phyloP scores from a whole-genome alignment of 108 stramenopile genomes.

The Nitzschia palea region DNA sequence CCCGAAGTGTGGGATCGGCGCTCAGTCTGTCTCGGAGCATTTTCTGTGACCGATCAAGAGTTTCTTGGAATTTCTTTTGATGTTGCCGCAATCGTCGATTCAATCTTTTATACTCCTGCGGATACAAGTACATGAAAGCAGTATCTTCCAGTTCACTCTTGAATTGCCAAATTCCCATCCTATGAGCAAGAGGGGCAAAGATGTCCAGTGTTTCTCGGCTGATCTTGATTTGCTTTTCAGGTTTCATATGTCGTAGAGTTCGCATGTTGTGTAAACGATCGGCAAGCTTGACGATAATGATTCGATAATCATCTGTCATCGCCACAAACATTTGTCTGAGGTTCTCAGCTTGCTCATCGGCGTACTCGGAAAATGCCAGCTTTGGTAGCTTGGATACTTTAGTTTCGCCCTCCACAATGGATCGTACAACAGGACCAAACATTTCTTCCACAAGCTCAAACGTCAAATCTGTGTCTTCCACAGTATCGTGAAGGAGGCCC shows the following conservation, averaged over 20 bases:
- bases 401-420: slow-evolving; percentile 96
- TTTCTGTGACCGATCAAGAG: slow-evolving; percentile 75
- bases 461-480: slow-evolving; percentile 94
- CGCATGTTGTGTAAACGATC: slow-evolving; percentile 97
- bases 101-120: slow-evolving; percentile 85
- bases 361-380: slow-evolving; percentile 72
- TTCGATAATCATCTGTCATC: slow-evolving; percentile 96
- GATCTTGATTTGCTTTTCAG: slow-evolving; percentile 91
- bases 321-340: slow-evolving; percentile 95
- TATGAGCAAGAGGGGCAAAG: slow-evolving; percentile 94
- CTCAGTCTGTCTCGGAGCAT: slow-evolving; percentile 70
- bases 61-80: slow-evolving; percentile 69
- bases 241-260: slow-evolving; percentile 89
- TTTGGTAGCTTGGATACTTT: slow-evolving; percentile 94
- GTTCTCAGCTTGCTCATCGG: slow-evolving; percentile 93
- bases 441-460: slow-evolving; percentile 90
- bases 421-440: slow-evolving; percentile 84
- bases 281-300: slow-evolving; percentile 94
- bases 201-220: slow-evolving; percentile 93
- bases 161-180: slow-evolving; percentile 97
- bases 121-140: slow-evolving; percentile 94
- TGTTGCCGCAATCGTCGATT: slow-evolving; percentile 64
- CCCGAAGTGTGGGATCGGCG: slow-evolving; percentile 65
- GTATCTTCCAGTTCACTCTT: slow-evolving; percentile 95
- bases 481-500: slow-evolving; percentile 96